Evolutionary conservation across 2,329 filamentous ascomycete species (phyloP), one percentile per base, ranked within the genome.

Genomic region (Botrytis galanthina): DNA sequence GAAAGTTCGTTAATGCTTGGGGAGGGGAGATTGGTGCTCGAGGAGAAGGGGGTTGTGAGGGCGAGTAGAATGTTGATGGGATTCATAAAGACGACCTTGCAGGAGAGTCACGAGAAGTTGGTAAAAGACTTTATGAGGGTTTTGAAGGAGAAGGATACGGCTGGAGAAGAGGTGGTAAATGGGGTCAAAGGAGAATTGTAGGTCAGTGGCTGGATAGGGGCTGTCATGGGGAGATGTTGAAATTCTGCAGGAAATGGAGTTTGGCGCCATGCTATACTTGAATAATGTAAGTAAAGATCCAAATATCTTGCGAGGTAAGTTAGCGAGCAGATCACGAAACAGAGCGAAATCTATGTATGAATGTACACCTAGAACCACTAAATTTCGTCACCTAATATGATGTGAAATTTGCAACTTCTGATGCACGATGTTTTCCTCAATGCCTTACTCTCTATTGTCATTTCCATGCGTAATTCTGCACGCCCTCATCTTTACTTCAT

Each of bases 51-150:
- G 66, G 90, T 93, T 76, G 89, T 97, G 84, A 87, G 88, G 73
- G 96, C 93, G 83, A 95, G 94, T 79, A 83, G 93, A 74, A 84
- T 95, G 75, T 87, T 95, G 83, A 87, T 90, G 2, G 83, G 84
- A 2, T 96, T 96, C 80, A 92, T 97, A 73, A 94, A 92, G 85
- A 92, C 89, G 82, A 95, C 92, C 44, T 86, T 97, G 68, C 92
- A 92, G 78, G 92, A 91, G 78, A 89, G 92, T 0, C 93, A 96
- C 79, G 87, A 86, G 29, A 86, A 88, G 14, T 85, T 97, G 8
- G 91, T 94, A 2, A 89, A 91, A 9, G 83, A 86, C 42, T 83
- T 93, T 29, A 83, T 87, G 60, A 82, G 82, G 72, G 86, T 86
- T 75, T 84, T 87, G 2, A 82, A 85, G 75, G 78, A 76, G 60